Evolutionary conservation across 768 basidiomycete species (phyloP), one percentile per base, ranked within the genome.

Genomic region (Leccinum obscurum): DNA sequence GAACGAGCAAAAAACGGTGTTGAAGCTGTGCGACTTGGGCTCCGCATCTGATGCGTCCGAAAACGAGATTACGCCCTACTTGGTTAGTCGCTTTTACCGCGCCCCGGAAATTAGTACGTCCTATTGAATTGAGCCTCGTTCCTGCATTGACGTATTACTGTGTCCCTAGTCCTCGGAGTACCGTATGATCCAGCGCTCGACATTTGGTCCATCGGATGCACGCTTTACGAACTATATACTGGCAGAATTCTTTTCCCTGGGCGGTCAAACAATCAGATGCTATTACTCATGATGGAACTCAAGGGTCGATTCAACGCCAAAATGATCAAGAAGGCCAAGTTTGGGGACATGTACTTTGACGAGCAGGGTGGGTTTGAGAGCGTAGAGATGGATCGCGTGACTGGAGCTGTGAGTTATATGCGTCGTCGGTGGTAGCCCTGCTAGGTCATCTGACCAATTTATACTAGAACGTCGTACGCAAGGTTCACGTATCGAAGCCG

Each of bases 211-310:
- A 88, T 96, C 60, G 97, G 95, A 2, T 98, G 96, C 76, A 98
- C 97, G 7, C 80, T 99, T n/a, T 96, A 93, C 70, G 93, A 95
- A 69, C 78, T 95, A 15, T 96, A 94, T 77, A 95, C 94, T 2
- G 94, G 93, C 73, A 98, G 97, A 79, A 98, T 98, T 58, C 85
- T 99, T 44, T 93, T 98, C 74, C 97, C 97, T 0, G 96, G 96
- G 13, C 86, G 93, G 41, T 92, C 92, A 17, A 98, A 99, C 76
- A 97, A 97, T 70, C 95, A 98, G 69, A 98, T 98, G 96, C 80
- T 98, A 20, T 80, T 94, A 57, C 85, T 92, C 58, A 97, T 98
- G 91, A 98, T 98, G 95, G 96, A 98, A 73, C 81, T 97, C 59
- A 95, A 93, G 74, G 95, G 97, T 37, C 83, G 94, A 53, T 92